phyloP scores from a whole-genome alignment of 2,329 filamentous ascomycete genomes.

The Pestalotiopsis fici region DNA sequence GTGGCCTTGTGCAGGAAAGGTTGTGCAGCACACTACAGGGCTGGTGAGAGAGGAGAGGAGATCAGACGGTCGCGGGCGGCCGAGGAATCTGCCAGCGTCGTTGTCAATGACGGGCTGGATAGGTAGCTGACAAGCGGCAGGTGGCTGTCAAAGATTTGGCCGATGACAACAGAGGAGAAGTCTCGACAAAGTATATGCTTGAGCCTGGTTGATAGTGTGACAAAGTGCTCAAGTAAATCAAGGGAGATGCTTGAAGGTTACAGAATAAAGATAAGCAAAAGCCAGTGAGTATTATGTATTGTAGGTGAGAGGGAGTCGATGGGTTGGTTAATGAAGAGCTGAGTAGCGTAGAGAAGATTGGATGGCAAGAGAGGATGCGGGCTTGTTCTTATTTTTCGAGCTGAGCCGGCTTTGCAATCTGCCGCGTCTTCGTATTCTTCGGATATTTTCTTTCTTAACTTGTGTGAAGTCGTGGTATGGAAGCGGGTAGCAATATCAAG shows the following conservation, averaged over 20 bases:
- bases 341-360: background rate
- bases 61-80: constrained; percentile 5
- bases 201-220: background rate
- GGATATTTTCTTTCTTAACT: background rate
- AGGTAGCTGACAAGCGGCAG: background rate
- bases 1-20: constrained; percentile 1
- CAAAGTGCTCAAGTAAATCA: constrained; percentile 3
- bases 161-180: background rate
- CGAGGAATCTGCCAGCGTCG: background rate
- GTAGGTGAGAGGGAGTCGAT: background rate
- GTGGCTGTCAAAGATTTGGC: background rate
- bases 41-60: constrained; percentile 10
- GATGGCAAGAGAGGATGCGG: background rate
- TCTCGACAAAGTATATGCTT: background rate
- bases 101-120: background rate
- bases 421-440: background rate
- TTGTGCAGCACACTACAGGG: background rate
- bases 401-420: background rate
- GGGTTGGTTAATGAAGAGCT: background rate
- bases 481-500: background rate
- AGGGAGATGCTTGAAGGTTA: constrained; percentile 16
- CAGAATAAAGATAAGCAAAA: constrained; percentile 7
- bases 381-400: background rate
- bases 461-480: background rate
- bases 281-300: background rate